These are phyloP conservation scores for Fusarium penzigii DNA, from an alignment of 2,329 filamentous ascomycete species.

Conservation along the genomic window DNA sequence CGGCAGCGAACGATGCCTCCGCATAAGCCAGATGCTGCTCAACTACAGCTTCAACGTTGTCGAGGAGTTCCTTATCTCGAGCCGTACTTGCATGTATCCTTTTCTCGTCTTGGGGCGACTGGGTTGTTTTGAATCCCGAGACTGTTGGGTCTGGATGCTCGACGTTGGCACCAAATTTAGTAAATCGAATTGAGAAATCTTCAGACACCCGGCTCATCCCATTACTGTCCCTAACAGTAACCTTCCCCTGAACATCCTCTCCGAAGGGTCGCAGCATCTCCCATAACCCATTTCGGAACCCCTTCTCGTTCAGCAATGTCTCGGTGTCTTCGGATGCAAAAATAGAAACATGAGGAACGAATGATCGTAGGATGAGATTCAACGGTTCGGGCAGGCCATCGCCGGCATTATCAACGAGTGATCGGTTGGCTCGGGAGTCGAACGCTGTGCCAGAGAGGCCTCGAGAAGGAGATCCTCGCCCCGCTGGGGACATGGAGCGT, in stretches of 20 bases:
- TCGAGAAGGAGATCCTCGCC: conserved; percentile 58
- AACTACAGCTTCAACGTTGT: conserved; percentile 77
- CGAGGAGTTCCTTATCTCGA: conserved; percentile 41
- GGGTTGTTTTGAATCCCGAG: conserved; percentile 28
- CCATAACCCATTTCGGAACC: conserved; percentile 78
- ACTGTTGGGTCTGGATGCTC: conserved; percentile 49
- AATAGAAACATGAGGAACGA: conserved; percentile 86
- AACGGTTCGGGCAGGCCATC: conserved; percentile 56
- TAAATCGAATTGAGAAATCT: conserved; percentile 87
- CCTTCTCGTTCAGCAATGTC: conserved; percentile 77
- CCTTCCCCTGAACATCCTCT: conserved; percentile 82
- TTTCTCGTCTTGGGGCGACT: conserved; percentile 41
- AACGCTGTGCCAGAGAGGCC: conserved; percentile 61
- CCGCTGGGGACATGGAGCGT: conserved; percentile 67
- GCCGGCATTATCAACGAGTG: conserved; percentile 44
- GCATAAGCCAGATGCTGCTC: conserved; percentile 76
- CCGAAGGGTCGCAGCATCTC: conserved; percentile 89
- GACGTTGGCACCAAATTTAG: conserved; percentile 63
- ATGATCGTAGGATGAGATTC: conserved; percentile 75
- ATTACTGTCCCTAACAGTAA: conserved; percentile 87
- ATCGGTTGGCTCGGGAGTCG: conserved; percentile 45
- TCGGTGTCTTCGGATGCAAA: conserved; percentile 87
- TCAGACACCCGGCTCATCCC: conserved; percentile 82
- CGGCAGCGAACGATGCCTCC: conserved; percentile 56
- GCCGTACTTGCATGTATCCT: conserved; percentile 30